phyloP scores from a whole-genome alignment of 2,329 filamentous ascomycete genomes.

The Chalara sp. region DNA sequence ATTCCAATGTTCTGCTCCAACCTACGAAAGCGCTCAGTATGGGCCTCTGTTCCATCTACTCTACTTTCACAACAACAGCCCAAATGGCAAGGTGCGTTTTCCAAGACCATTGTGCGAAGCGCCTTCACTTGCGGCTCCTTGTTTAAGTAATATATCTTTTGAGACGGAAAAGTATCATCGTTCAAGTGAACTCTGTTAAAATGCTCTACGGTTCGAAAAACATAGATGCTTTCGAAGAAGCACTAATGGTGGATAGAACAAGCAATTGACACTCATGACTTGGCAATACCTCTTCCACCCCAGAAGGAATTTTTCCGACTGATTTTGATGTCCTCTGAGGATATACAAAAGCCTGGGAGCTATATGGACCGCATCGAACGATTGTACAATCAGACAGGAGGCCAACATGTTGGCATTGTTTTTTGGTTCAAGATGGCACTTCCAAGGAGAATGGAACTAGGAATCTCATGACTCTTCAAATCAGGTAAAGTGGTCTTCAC shows the following conservation, averaged over 20 bases:
- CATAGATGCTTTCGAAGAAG: not conserved
- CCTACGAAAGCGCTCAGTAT: constrained; percentile 24
- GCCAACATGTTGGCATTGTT: constrained; percentile 23
- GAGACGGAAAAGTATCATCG: too few relatives aligned
- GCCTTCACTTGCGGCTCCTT: too few relatives aligned
- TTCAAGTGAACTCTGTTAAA: too few relatives aligned
- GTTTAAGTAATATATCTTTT: too few relatives aligned
- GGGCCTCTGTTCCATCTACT: constrained; percentile 18
- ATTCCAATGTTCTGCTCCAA: constrained; percentile 26
- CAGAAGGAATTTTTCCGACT: constrained; percentile 17
- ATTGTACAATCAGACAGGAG: constrained; percentile 24
- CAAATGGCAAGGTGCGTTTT: constrained; percentile 25
- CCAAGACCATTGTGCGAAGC: too few relatives aligned
- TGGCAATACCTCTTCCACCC: constrained; percentile 19
- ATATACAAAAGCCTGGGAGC: constrained; percentile 11
- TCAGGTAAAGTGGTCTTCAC: constrained; percentile 13
- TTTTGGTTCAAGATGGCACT: constrained; percentile 21
- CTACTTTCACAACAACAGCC: constrained; percentile 17
- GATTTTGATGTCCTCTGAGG: constrained; percentile 22
- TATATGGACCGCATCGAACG: constrained; percentile 23
- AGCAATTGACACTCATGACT: constrained; percentile 21
- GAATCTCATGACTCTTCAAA: constrained; percentile 23
- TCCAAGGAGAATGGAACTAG: constrained; percentile 15
- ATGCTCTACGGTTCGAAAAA: too few relatives aligned
- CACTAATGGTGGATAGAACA: constrained; percentile 16